A percentile compares a stretch with the other conserved stretches of the same genome.
Evolutionary conservation across 805 yeast genomes (phyloP).

Genomic region (Pichia membranifaciens): DNA sequence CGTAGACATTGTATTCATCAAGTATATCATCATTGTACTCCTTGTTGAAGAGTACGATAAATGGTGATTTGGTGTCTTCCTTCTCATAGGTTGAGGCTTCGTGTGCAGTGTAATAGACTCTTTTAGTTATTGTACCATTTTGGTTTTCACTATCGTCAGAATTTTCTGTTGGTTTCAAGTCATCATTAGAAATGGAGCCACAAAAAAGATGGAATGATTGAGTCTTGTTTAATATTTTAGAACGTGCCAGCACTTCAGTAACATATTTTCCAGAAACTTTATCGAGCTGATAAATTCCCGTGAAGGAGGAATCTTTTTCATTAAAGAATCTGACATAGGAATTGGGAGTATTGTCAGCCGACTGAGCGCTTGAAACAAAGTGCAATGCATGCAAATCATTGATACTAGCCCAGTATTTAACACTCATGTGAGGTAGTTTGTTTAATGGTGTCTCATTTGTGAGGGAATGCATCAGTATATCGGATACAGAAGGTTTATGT

Average conservation of each 20-base stretch:
- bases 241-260: slow-evolving; percentile 56
- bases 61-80: slow-evolving; percentile 57
- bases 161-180: neutral
- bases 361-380: slow-evolving; percentile 28
- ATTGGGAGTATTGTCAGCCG: neutral
- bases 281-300: slow-evolving; percentile 23
- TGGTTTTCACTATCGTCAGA: slow-evolving; percentile 15
- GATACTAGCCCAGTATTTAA: slow-evolving; percentile 61
- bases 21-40: slow-evolving; percentile 35
- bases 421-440: slow-evolving; percentile 63
- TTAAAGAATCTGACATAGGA: slow-evolving; percentile 26
- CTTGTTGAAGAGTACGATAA: slow-evolving; percentile 62
- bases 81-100: slow-evolving; percentile 43
- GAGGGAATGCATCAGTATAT: slow-evolving; percentile 83
- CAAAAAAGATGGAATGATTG: slow-evolving; percentile 85
- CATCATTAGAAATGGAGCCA: slow-evolving; percentile 22
- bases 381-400: slow-evolving; percentile 48
- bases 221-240: slow-evolving; percentile 66
- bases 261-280: slow-evolving; percentile 34
- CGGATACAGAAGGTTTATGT: slow-evolving; percentile 59
- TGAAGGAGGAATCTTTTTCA: slow-evolving; percentile 10
- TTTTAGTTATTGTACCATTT: neutral
- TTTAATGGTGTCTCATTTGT: slow-evolving; percentile 74
- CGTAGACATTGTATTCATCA: slow-evolving; percentile 24
- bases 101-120: slow-evolving; percentile 67